A percentile compares a stretch with the other conserved stretches of the same genome.
These are phyloP conservation scores for Ziziphus jujuba DNA, from an alignment of 306 rosid species.

Conservation along the genomic window DNA sequence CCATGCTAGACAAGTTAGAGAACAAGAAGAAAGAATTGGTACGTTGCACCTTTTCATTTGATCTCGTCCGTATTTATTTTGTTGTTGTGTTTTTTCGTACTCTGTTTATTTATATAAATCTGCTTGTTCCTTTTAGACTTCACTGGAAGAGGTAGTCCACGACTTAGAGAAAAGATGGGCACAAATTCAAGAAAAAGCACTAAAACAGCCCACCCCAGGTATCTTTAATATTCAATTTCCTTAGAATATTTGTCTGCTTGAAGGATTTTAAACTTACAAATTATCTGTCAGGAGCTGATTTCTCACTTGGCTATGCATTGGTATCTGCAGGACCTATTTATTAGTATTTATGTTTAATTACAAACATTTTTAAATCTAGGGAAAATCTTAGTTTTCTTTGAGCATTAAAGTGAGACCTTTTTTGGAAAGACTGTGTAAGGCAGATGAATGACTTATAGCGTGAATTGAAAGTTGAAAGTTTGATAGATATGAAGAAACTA, in stretches of 20 bases:
- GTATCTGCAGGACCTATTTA: neutral
- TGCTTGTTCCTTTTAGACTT: conserved; percentile 43
- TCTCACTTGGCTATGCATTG: neutral
- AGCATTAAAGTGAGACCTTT: neutral
- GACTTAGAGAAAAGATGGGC: conserved; percentile 70
- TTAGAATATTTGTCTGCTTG: neutral
- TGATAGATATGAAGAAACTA: too few species aligned
- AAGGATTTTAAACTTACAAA: too few species aligned
- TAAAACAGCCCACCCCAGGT: conserved; percentile 85
- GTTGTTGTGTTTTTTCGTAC: neutral
- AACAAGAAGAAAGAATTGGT: conserved; percentile 82
- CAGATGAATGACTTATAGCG: too few species aligned
- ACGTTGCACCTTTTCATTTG: conserved; percentile 20
- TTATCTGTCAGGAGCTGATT: neutral
- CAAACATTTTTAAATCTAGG: neutral
- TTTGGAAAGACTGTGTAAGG: neutral
- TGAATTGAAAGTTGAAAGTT: too few species aligned
- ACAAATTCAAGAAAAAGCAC: conserved; percentile 60
- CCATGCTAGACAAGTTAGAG: conserved; percentile 59
- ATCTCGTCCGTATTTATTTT: conserved; percentile 1
- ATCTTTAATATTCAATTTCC: neutral
- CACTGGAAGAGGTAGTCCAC: conserved; percentile 56
- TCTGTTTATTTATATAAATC: conserved; percentile 6
- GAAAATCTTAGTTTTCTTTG: neutral
- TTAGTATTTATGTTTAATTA: neutral